Conservation (phyloP, 1,284 basidiomycete genomes). For the Rhodotorula sp. region DNA sequence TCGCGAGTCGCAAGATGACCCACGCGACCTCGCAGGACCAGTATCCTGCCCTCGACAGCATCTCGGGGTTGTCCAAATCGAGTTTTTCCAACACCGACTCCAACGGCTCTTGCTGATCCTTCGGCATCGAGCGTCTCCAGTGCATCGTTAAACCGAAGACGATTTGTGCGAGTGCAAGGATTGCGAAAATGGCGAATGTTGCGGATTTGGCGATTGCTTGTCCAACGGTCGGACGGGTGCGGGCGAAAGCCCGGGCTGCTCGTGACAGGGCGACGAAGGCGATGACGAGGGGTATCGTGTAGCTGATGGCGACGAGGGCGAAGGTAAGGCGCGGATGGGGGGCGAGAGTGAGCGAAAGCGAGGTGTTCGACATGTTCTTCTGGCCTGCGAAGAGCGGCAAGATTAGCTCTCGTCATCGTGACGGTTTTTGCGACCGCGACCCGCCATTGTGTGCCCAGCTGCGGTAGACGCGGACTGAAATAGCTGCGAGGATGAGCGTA, state of each 20-base stretch:
- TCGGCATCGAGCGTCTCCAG: not conserved
- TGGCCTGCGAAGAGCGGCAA: constrained; percentile 18
- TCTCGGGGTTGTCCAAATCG: not conserved
- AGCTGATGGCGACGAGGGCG: not conserved
- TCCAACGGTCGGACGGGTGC: not conserved
- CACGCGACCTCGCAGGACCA: not conserved
- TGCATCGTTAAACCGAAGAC: not conserved
- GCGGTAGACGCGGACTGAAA: constrained; percentile 29
- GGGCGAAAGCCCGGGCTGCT: constrained; percentile 1
- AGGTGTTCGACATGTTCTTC: constrained; percentile 26
- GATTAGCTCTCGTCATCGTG: not conserved
- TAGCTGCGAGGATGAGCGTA: not conserved
- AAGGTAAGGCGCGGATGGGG: not conserved
- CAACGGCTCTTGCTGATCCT: not conserved
- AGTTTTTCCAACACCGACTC: not conserved
- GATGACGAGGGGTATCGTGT: not conserved
- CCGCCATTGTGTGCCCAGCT: constrained; percentile 40
- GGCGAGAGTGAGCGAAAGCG: constrained; percentile 12
- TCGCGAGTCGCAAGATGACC: not conserved
- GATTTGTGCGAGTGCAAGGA: not conserved
- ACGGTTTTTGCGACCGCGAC: not conserved
- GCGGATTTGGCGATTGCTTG: constrained; percentile 8
- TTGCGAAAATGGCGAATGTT: constrained; percentile 20
- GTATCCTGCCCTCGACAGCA: constrained; percentile 3
- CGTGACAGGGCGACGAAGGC: not conserved